Evolutionary conservation across 371 early-diverging fungal genomes (phyloP).

Genomic region (Mucor plumbeus): DNA sequence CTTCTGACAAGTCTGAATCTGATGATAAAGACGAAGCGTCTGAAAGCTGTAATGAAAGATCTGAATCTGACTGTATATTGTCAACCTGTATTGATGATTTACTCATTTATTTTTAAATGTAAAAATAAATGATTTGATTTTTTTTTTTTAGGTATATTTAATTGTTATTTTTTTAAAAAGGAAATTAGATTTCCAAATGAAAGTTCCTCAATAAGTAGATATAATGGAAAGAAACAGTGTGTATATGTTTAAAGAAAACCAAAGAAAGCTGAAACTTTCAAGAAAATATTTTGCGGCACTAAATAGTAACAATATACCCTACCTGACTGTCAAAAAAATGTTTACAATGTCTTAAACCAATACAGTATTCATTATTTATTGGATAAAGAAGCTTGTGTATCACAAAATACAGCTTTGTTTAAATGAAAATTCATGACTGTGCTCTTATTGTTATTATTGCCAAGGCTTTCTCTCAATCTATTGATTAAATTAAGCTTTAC

Average conservation of each 20-base stretch:
- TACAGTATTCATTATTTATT: background rate
- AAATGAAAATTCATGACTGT: background rate
- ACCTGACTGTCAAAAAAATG: constrained; percentile 4
- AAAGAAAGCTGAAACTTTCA: constrained; percentile 4
- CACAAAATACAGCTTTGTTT: background rate
- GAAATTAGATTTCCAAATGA: background rate
- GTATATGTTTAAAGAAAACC: background rate
- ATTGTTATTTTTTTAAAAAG: background rate
- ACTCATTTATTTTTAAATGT: background rate
- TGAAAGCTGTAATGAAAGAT: constrained; percentile 46
- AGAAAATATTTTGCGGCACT: constrained; percentile 10
- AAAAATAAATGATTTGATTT: background rate
- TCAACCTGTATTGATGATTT: constrained; percentile 3
- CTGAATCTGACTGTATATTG: constrained; percentile 27
- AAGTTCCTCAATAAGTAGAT: background rate
- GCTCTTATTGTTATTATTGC: background rate
- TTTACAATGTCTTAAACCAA: background rate
- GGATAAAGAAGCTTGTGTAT: background rate
- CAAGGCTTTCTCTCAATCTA: too few species aligned
- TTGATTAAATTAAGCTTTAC: too few species aligned
- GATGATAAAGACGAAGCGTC: constrained; percentile 52
- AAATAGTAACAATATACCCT: background rate
- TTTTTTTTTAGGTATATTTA: background rate
- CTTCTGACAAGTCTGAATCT: constrained; percentile 27
- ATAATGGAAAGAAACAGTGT: background rate